Base-by-base conservation (phyloP, 2,329 filamentous ascomycete species). In the Coniochaeta hoffmannii region DNA sequence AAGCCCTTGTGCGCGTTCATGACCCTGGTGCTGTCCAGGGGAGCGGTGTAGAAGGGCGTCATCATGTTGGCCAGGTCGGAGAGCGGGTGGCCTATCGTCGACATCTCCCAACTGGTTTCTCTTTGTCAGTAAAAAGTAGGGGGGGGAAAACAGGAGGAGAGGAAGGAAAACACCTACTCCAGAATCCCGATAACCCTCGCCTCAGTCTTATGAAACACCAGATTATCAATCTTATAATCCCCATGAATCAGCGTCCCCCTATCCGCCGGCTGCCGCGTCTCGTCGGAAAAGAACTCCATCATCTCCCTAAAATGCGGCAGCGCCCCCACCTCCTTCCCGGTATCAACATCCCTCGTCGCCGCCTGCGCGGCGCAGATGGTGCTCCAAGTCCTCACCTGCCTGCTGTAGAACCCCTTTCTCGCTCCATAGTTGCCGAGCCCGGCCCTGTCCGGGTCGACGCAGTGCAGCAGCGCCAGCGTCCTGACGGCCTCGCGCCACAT, bases 191-290 rank as follows among this genome's bases (percentile, higher is more conserved):
- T 92, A 12, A 97, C 92, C 54, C 86, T 78, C 6, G 92, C 85
- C 69, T 93, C 88, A 0, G 89, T 92, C 73, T 89, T 88, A 75
- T 97, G 90, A 70, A 96, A 99, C 38, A 94, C 85, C 61, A 93
- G 70, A 64, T 94, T 94, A 69, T 94, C 89, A 65, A 93, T 96
- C 76, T 97, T 99, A 77, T 93, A 99, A 71, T 99, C 94, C 34
- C 94, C 94, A 66, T 97, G 94, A 30, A 97, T 86, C 59, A 97
- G 80, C 4, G 86, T 87, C 22, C 81, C 85, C 59, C 89, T 79
- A 68, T 97, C 93, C 58, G 78, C 75, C 1, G 93, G 93, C 71
- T 93, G 90, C 52, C 77, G 79, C 56, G 69, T 70, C 61, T 82
- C 76, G 64, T 92, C 80, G 52, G 75, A 77, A 71, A 97, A 96